Evolutionary conservation across 2,329 filamentous ascomycete species (phyloP), one percentile per base, ranked within the genome.

Genomic region (Curvularia hawaiiensis): DNA sequence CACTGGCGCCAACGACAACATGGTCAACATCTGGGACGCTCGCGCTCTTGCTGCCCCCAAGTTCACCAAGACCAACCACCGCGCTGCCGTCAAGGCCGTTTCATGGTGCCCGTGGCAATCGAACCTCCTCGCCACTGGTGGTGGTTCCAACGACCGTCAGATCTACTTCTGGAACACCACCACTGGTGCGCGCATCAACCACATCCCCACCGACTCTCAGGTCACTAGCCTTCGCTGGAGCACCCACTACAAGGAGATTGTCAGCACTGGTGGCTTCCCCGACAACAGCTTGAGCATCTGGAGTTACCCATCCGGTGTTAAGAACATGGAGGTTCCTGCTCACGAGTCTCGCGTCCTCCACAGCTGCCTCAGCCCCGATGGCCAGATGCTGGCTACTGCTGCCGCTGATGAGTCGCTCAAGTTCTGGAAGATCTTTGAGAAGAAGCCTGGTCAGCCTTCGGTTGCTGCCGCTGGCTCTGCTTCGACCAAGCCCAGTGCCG

Each of bases 91-190:
- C 80, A 99, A 99, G 86, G 95, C 95, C 58, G 87, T 99, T 45
- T 90, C 92, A 63, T 99, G 95, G 95, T 99, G 95, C 84, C 95
- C 95, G 43, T 99, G 95, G 95, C 95, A 97, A 82, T 88, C 91
- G 79, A 98, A 97, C 84, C 88, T 98, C 49, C 89, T 99, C 47
- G 95, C 95, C 56, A 98, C 95, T 43, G 95, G 95, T 56, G 95
- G 95, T 73, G 95, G 95, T 67, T 96, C 92, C 43, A 96, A 97
- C 78, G 95, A 99, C 77, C 90, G 92, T 68, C 91, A 97, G 80
- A 99, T 99, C 78, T 95, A 99, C 83, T 99, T 99, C 86, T 99
- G 95, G 95, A 99, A 99, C 85, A 96, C 93, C 46, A 98, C 95
- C 22, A 97, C 94, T 4, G 95, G 95, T 60, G 94, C 95, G 52